Percentiles rank a stretch among this genome's conserved stretches.
Conservation (phyloP, 352 stramenopile genomes). For the Peronospora farinosa region DNA sequence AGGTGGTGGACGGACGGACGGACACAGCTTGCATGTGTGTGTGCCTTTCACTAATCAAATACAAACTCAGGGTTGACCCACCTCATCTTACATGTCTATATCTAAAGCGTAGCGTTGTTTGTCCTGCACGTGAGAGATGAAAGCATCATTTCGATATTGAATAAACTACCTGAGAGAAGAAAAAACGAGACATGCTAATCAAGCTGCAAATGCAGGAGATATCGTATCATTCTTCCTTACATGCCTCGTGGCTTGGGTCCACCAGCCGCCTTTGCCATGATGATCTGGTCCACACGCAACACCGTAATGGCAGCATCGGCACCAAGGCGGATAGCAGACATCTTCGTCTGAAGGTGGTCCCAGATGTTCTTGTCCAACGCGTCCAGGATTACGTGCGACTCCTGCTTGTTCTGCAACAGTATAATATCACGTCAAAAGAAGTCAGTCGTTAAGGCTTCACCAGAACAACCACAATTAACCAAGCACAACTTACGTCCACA, state of each 20-base stretch:
- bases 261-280: conserved; percentile 96
- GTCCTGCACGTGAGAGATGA: conserved; percentile 19
- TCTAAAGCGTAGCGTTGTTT: background rate
- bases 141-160: conserved; percentile 46
- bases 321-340: conserved; percentile 94
- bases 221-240: conserved; percentile 35
- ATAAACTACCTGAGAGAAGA: conserved; percentile 56
- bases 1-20: background rate
- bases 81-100: background rate
- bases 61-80: background rate
- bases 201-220: conserved; percentile 25
- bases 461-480: background rate
- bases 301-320: conserved; percentile 97
- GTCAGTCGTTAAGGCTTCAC: conserved; percentile 8
- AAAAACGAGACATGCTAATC: conserved; percentile 30
- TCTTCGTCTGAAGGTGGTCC: conserved; percentile 96
- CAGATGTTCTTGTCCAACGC: conserved; percentile 72
- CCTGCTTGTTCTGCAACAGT: conserved; percentile 49
- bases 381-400: conserved; percentile 79
- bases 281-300: conserved; percentile 99
- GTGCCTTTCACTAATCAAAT: conserved; percentile 6
- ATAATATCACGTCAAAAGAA: conserved; percentile 17
- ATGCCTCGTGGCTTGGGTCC: conserved; percentile 89
- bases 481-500: conserved; percentile 74
- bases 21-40: background rate